These are phyloP conservation scores for Gentiana straminea DNA, from an alignment of 257 asterid genomes.

Conservation along the genomic window DNA sequence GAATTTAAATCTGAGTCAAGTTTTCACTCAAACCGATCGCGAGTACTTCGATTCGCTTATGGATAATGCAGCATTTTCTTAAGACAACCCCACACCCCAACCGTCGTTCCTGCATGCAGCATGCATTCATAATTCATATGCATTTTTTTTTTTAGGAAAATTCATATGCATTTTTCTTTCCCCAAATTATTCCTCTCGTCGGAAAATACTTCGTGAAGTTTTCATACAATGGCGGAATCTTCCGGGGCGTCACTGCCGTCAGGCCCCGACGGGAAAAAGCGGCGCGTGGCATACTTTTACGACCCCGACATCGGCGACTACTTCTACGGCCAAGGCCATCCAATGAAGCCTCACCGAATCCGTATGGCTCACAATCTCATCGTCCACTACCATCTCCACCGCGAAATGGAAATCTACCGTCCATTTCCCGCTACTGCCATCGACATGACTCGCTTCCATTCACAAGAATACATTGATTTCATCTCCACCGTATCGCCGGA, in stretches of 20 bases:
- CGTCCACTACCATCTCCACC: slow-evolving; percentile 58
- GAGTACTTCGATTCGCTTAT: too few relatives aligned
- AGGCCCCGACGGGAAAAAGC: slow-evolving; percentile 59
- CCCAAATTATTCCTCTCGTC: too few relatives aligned
- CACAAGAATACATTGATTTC: slow-evolving; percentile 64
- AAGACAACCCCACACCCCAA: too few relatives aligned
- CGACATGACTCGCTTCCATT: slow-evolving; percentile 53
- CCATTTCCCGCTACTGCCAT: slow-evolving; percentile 46
- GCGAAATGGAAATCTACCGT: slow-evolving; percentile 50
- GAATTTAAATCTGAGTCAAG: too few relatives aligned
- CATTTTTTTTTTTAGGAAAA: too few relatives aligned
- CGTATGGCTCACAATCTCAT: slow-evolving; percentile 72
- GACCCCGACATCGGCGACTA: slow-evolving; percentile 64
- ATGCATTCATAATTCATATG: too few relatives aligned
- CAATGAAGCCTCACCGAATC: slow-evolving; percentile 81
- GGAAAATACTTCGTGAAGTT: neutral
- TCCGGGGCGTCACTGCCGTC: slow-evolving; percentile 56
- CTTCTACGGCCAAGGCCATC: slow-evolving; percentile 72
- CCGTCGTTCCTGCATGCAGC: too few relatives aligned
- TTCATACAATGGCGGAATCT: slow-evolving; percentile 19
- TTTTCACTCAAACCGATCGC: too few relatives aligned
- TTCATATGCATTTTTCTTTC: too few relatives aligned
- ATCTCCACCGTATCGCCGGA: slow-evolving; percentile 49
- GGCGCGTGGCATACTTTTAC: slow-evolving; percentile 72
- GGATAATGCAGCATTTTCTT: too few relatives aligned